These are phyloP conservation scores for Cinnamomum chago DNA, from an alignment of 164 flowering plant species.

Conservation along the genomic window DNA sequence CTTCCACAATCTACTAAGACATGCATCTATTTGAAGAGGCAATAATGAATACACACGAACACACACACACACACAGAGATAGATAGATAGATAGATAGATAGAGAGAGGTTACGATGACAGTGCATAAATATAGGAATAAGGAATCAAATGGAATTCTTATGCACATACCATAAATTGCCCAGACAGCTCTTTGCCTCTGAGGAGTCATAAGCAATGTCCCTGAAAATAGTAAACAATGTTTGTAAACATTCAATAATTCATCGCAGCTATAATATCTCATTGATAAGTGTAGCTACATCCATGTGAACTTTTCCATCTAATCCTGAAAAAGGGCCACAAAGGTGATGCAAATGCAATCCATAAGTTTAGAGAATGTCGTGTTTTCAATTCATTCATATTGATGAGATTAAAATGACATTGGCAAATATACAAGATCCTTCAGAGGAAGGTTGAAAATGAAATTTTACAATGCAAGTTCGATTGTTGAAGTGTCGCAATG, in stretches of 20 bases:
- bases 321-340: neutral
- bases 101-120: too few relatives aligned
- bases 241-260: neutral
- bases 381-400: neutral
- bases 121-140: neutral
- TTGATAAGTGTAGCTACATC: neutral
- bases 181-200: constrained; percentile 77
- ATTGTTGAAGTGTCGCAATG: neutral
- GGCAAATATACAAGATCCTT: neutral
- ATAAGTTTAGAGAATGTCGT: neutral
- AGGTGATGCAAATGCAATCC: neutral
- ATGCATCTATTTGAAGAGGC: too few relatives aligned
- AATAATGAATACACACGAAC: too few relatives aligned
- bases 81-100: too few relatives aligned
- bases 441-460: neutral
- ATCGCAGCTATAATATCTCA: neutral
- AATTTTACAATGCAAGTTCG: neutral
- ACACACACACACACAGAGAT: too few relatives aligned
- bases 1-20: too few relatives aligned
- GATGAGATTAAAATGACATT: neutral
- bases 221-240: constrained; percentile 25
- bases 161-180: constrained; percentile 75
- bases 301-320: neutral
- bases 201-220: constrained; percentile 81
- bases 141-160: neutral